Evolutionary conservation across 2,329 filamentous ascomycete species (phyloP).

Genomic region (Alternaria sp.): DNA sequence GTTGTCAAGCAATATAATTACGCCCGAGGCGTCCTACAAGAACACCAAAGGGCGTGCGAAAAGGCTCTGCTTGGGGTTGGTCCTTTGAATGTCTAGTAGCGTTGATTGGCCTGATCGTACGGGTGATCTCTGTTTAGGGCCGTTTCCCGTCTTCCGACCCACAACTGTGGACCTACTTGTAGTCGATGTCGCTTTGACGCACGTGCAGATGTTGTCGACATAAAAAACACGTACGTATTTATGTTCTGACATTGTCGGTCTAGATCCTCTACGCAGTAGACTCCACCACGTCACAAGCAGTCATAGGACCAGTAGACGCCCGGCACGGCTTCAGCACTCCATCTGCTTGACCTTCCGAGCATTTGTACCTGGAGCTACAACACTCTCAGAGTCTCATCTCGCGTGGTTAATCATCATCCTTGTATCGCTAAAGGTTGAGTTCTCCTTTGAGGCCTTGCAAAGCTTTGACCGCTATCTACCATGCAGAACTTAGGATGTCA

Average conservation of each 20-base stretch:
- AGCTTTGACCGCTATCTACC: neutral
- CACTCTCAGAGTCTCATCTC: neutral
- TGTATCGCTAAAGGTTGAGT: neutral
- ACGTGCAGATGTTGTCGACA: neutral
- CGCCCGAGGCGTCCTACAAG: neutral
- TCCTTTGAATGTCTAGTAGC: neutral
- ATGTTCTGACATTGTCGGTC: neutral
- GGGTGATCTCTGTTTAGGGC: neutral
- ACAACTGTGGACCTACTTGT: neutral
- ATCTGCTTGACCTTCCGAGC: neutral
- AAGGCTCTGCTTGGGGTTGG: neutral
- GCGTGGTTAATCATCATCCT: neutral
- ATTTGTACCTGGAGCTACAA: neutral
- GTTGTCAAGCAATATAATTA: neutral
- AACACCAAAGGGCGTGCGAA: no score
- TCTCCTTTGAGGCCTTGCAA: neutral
- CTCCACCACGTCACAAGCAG: neutral
- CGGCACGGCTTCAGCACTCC: neutral
- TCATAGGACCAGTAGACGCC: neutral
- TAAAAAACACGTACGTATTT: neutral
- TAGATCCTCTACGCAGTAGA: neutral
- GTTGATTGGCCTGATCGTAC: neutral
- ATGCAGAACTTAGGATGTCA: neutral
- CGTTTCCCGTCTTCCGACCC: neutral
- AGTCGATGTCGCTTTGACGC: neutral